Percentiles rank a stretch among this genome's conserved stretches.
Conservation (phyloP, 306 rosid genomes). For the Trichosanthes cucumerina region DNA sequence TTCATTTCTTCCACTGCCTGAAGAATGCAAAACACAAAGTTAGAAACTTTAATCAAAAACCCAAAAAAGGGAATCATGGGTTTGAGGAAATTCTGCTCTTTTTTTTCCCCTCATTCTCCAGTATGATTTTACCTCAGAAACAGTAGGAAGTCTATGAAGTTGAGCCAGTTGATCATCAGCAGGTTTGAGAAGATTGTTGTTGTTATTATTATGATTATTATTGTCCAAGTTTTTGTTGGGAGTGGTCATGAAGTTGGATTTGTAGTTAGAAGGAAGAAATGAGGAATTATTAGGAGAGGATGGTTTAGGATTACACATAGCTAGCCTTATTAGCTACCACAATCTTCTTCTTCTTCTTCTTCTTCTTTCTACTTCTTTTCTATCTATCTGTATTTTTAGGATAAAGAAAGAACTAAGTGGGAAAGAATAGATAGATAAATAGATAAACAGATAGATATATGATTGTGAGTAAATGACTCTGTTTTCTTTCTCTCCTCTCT, state of each 20-base stretch:
- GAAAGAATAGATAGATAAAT: slow-evolving; percentile 2
- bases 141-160: slow-evolving; percentile 75
- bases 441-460: slow-evolving; percentile 5
- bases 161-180: slow-evolving; percentile 27
- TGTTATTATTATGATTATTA: not conserved
- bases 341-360: not conserved
- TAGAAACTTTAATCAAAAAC: not conserved
- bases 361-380: not conserved
- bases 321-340: not conserved
- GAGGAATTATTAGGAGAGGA: slow-evolving; percentile 47
- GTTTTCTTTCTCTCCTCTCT: not conserved
- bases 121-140: slow-evolving; percentile 46
- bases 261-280: slow-evolving; percentile 25
- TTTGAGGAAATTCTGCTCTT: not conserved
- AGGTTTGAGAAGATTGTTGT: slow-evolving; percentile 3
- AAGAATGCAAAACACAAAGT: not conserved
- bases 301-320: slow-evolving; percentile 60
- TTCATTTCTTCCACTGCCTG: slow-evolving; percentile 74
- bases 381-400: not conserved
- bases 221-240: slow-evolving; percentile 23
- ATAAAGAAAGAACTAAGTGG: slow-evolving; percentile 2
- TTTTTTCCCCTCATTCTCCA: not conserved
- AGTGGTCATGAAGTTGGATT: slow-evolving; percentile 34
- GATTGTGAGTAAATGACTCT: not conserved
- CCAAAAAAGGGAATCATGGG: not conserved